Evolutionary conservation across 495 filamentous ascomycete genomes (phyloP), one percentile per base, ranked within the genome.

Genomic region (Aspergillus bridgeri): DNA sequence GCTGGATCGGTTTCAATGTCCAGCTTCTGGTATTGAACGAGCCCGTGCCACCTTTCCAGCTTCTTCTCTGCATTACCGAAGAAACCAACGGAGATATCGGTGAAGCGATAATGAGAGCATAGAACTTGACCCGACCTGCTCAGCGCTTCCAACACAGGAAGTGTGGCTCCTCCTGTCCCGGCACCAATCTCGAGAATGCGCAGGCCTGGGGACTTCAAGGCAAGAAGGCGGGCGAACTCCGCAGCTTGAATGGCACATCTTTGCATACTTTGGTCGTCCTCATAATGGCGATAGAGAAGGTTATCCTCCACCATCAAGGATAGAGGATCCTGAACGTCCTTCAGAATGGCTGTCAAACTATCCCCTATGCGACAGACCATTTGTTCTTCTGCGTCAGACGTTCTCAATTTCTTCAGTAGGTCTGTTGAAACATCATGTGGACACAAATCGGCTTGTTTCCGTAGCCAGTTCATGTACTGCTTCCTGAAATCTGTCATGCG

Each of bases 61-160:
- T 66, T 62, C 5, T 60, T 60, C 54, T 73, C 71, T 18, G 73
- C 46, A 48, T 18, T 22, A 13, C 18, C 22, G 13, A 18, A 48
- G 59, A 78, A 80, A 0, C 65, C 67, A 13, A 69, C 51, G 0
- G 79, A 81, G 6, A 81, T 66, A 49, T 83, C 25, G 25, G 25
- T 27, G 7, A 27, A 27, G 7, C 25, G 25, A 27, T 27, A 27
- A 27, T 27, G 25, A 27, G 25, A 27, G 25, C 25, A 27, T 7
- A 27, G 25, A 27, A 7, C 25, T 7, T 27, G 25, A 7, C 25
- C 25, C 25, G 25, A 27, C 25, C 25, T 27, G 25, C 7, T 27
- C 25, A 27, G 25, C 3, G 25, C 25, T 27, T 27, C 25, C 25
- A 27, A 7, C 7, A 27, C 25, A 27, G 25, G 25, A 27, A 27